Base-by-base conservation (phyloP, 768 basidiomycete species). In the Lenzites betulinus region DNA sequence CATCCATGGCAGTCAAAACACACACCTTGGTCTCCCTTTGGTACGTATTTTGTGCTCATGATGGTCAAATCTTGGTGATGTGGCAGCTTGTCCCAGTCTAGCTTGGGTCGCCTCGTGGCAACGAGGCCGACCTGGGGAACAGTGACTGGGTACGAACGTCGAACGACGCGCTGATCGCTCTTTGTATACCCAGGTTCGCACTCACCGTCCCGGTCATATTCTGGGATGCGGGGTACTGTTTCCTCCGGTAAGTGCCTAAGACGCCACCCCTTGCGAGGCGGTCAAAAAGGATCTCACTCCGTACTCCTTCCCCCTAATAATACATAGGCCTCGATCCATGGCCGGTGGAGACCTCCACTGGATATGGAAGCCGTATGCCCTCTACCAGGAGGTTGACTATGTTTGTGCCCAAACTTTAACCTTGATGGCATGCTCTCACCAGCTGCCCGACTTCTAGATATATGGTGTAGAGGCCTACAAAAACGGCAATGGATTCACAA, bases 271-370 rank as follows among this genome's bases (percentile, higher is more conserved):
- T 28, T 13, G 1, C 23, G n/a, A 39, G 28, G 18, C 16, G 9
- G 33, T 18, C 53, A n/a, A 51, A 28, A 7, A 43, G n/a, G n/a
- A 20, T 36, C 35, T 20, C n/a, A n/a, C 12, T 35, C 18, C 33
- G 46, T 20, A 15, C n/a, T 30, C 5, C 46, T 20, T 36, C 35
- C 54, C 20, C 49, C 1, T 2, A 30, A 49, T 25, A 42, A 12
- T 12, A 33, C 42, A 9, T 60, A 93, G 93, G 38, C 93, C 93
- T 20, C 83, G 92, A 22, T 94, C 92, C 3, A 91, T 95, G 87
- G 77, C 76, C 64, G 93, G 91, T 0, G 94, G 94, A 2, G 92
- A 95, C 73, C 78, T 95, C 47, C 90, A 94, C 66, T 95, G 93
- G 93, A 82, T 95, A 44, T 96, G 93, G 94, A 77, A 81, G 59